These are phyloP conservation scores for Marsdenia floribunda DNA, from an alignment of 257 asterid genomes.

Conservation along the genomic window DNA sequence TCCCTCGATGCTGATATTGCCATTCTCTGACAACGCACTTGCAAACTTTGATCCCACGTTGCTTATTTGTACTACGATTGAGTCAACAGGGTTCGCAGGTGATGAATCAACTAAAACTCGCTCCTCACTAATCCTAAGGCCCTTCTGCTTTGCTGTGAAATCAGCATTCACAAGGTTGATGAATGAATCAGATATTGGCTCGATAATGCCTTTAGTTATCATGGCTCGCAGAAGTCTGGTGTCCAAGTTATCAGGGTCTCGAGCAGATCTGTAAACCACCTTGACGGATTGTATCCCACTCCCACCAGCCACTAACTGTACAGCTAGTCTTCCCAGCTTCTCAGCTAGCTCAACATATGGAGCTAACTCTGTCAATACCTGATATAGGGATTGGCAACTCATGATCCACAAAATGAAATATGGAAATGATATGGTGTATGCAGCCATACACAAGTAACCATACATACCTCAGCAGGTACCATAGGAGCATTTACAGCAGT, in stretches of 20 bases:
- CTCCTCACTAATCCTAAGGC: constrained; percentile 84
- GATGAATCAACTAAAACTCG: constrained; percentile 54
- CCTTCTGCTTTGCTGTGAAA: constrained; percentile 91
- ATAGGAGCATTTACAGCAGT: constrained; percentile 99
- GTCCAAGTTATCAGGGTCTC: constrained; percentile 85
- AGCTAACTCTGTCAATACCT: constrained; percentile 87
- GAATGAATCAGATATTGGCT: constrained; percentile 79
- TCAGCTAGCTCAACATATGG: constrained; percentile 83
- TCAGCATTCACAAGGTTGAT: constrained; percentile 97
- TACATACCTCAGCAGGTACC: constrained; percentile 91
- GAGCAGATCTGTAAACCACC: constrained; percentile 68
- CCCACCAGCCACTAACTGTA: constrained; percentile 87
- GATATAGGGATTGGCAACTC: constrained; percentile 23
- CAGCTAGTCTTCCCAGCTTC: constrained; percentile 87
- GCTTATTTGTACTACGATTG: constrained; percentile 71
- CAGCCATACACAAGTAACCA: background rate
- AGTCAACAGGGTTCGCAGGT: constrained; percentile 60
- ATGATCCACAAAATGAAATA: background rate
- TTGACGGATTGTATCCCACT: constrained; percentile 82
- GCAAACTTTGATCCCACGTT: constrained; percentile 70
- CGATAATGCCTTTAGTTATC: constrained; percentile 91
- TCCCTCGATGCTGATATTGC: constrained; percentile 67
- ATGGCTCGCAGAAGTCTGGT: constrained; percentile 94
- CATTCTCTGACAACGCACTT: constrained; percentile 67
- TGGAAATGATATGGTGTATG: background rate